These are phyloP conservation scores for Gracilaria domingensis DNA, from an alignment of 23 red algal genomes.

Conservation along the genomic window DNA sequence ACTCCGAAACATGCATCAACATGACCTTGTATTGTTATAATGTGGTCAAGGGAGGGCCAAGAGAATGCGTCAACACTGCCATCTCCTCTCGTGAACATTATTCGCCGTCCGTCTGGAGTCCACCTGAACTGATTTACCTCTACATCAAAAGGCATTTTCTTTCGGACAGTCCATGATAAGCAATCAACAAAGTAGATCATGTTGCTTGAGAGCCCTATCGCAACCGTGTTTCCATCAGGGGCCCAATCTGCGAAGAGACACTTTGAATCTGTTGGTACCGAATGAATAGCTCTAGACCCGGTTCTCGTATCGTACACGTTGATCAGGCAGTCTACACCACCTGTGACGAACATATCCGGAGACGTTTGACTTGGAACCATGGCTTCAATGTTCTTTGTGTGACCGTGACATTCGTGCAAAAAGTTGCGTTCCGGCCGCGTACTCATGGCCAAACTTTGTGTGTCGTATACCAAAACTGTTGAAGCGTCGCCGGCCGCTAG, in stretches of 20 bases:
- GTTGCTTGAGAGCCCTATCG: conserved; percentile 34
- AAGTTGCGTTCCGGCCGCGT: conserved; percentile 44
- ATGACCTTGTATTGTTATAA: conserved; percentile 56
- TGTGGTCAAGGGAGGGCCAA: conserved; percentile 57
- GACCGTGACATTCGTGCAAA: conserved; percentile 49
- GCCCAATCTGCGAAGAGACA: conserved; percentile 63
- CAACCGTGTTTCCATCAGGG: conserved; percentile 62
- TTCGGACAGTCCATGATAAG: conserved; percentile 42
- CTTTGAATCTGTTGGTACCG: conserved; percentile 38
- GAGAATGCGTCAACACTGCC: conserved; percentile 49
- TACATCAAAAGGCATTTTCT: conserved; percentile 50
- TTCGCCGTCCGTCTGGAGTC: conserved; percentile 35
- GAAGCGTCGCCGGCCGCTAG: conserved; percentile 63
- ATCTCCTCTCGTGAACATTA: conserved; percentile 53
- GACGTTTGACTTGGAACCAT: conserved; percentile 46
- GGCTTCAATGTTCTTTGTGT: conserved; percentile 51
- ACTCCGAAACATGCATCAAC: conserved; percentile 39
- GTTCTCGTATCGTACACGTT: conserved; percentile 50
- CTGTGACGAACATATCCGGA: conserved; percentile 70
- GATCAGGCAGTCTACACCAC: conserved; percentile 40
- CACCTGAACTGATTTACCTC: conserved; percentile 67
- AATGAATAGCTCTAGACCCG: conserved; percentile 18
- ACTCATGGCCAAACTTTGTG: conserved; percentile 41
- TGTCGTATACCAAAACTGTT: conserved; percentile 56
- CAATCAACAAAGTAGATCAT: conserved; percentile 58